Conservation (phyloP, 495 filamentous ascomycete genomes). For the Chaetomium fimeti region DNA sequence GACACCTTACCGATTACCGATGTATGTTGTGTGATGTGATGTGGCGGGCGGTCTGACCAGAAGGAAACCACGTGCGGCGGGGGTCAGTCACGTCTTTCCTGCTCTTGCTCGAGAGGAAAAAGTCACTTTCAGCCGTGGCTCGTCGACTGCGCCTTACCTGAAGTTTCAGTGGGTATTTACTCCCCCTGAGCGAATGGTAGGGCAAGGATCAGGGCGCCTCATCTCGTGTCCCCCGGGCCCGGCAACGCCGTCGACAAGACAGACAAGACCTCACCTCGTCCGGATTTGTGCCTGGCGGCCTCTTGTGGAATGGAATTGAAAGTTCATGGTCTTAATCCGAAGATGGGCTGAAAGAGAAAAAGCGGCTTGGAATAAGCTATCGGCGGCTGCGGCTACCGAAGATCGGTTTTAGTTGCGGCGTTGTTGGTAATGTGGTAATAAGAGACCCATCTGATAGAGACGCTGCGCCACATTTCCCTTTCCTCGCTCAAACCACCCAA, state of each 20-base stretch:
- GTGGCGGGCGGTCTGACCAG: constrained; percentile 8
- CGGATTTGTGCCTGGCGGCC: constrained; percentile 20
- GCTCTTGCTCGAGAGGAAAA: too few species aligned
- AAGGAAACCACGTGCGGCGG: constrained; percentile 5
- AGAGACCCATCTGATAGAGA: neutral
- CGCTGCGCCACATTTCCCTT: constrained; percentile 17
- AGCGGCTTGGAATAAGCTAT: neutral
- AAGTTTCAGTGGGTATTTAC: constrained; percentile 18
- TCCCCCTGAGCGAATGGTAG: constrained; percentile 18
- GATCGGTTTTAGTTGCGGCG: too few species aligned
- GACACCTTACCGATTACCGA: too few species aligned
- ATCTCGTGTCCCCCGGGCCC: constrained; percentile 12
- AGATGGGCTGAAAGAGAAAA: neutral
- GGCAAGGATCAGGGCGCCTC: constrained; percentile 7
- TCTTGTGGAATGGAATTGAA: neutral
- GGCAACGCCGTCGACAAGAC: neutral
- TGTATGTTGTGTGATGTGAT: neutral
- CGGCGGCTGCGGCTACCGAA: constrained; percentile 17
- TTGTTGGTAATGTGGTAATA: neutral
- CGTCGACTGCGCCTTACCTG: constrained; percentile 24
- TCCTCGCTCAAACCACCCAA: constrained; percentile 14
- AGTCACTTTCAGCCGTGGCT: constrained; percentile 16
- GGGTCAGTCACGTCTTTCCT: neutral
- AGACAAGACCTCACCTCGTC: neutral
- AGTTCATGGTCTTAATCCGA: neutral